A percentile compares a stretch with the other conserved stretches of the same genome.
Evolutionary conservation across 352 stramenopile genomes (phyloP).

Genomic region (Pythium rhizo-oryzae): DNA sequence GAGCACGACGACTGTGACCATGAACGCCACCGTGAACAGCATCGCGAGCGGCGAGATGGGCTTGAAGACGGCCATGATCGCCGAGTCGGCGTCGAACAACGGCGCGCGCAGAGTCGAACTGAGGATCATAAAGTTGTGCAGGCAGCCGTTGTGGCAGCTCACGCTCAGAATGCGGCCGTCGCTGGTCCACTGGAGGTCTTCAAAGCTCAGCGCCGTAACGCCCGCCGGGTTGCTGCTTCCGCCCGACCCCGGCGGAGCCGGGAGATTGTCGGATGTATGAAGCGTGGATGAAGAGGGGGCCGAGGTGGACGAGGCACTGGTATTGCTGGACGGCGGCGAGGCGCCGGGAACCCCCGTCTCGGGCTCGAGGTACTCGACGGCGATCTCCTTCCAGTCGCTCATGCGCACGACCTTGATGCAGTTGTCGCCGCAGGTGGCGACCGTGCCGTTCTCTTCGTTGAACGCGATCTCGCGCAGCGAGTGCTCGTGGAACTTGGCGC

Average conservation of each 20-base stretch:
- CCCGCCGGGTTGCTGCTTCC: conserved; percentile 6
- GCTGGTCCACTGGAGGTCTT: conserved; percentile 81
- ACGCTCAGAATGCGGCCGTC: conserved; percentile 93
- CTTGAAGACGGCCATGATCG: conserved; percentile 59
- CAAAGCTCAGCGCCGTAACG: conserved; percentile 55
- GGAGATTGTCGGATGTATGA: background rate
- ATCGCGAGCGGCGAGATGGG: conserved; percentile 63
- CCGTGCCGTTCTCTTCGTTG: conserved; percentile 83
- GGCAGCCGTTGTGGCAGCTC: conserved; percentile 72
- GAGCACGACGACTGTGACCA: conserved; percentile 46
- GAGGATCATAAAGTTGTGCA: conserved; percentile 92
- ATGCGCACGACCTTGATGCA: conserved; percentile 93
- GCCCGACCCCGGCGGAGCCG: background rate
- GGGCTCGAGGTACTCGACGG: conserved; percentile 73
- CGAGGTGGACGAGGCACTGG: background rate
- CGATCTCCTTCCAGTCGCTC: conserved; percentile 89
- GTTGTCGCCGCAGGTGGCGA: conserved; percentile 86
- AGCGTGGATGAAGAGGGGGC: background rate
- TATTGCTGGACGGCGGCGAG: conserved; percentile 8
- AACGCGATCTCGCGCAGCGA: conserved; percentile 79
- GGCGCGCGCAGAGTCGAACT: conserved; percentile 59
- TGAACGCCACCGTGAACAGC: conserved; percentile 62
- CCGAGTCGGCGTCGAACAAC: conserved; percentile 62
- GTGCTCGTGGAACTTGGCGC: conserved; percentile 81
- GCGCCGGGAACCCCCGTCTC: conserved; percentile 31